phyloP scores from a whole-genome alignment of 2,329 filamentous ascomycete species.

The Xylariaceae sp. region DNA sequence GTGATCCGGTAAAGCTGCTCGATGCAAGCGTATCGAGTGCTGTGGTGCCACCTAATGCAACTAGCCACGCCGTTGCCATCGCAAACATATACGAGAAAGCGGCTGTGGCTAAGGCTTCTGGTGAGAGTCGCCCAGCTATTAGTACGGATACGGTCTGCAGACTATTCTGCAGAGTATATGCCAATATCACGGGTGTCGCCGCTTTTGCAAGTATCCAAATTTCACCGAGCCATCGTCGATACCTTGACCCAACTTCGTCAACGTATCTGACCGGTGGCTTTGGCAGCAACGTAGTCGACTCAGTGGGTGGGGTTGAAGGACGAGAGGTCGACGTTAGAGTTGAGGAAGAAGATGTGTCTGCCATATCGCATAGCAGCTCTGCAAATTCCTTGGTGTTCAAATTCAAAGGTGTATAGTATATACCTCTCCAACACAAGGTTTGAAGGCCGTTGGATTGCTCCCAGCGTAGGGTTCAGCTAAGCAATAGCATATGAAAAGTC shows the following conservation, averaged over 20 bases:
- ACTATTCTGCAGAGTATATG: conserved; percentile 85
- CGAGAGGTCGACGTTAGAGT: conserved; percentile 13
- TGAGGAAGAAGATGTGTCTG: conserved; percentile 21
- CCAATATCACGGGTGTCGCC: conserved; percentile 79
- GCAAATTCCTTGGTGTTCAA: neutral
- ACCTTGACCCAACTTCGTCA: neutral
- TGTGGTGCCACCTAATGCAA: conserved; percentile 84
- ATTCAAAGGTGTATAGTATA: neutral
- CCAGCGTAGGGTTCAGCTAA: neutral
- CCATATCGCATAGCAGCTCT: conserved; percentile 20
- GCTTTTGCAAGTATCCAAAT: conserved; percentile 72
- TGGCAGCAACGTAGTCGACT: conserved; percentile 34
- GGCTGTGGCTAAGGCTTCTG: conserved; percentile 79
- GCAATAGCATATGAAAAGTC: neutral
- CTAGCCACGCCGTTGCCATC: conserved; percentile 86
- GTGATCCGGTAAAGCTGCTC: conserved; percentile 80
- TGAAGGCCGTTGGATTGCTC: neutral
- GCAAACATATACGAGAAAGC: conserved; percentile 95
- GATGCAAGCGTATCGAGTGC: conserved; percentile 86
- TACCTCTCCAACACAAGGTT: neutral
- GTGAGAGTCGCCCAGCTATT: conserved; percentile 79
- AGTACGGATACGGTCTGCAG: conserved; percentile 83
- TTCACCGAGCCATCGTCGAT: conserved; percentile 57
- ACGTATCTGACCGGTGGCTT: conserved; percentile 19
- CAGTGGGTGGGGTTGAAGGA: conserved; percentile 22